These are phyloP conservation scores for Abrus precatorius DNA, from an alignment of 306 rosid genomes.

Conservation along the genomic window DNA sequence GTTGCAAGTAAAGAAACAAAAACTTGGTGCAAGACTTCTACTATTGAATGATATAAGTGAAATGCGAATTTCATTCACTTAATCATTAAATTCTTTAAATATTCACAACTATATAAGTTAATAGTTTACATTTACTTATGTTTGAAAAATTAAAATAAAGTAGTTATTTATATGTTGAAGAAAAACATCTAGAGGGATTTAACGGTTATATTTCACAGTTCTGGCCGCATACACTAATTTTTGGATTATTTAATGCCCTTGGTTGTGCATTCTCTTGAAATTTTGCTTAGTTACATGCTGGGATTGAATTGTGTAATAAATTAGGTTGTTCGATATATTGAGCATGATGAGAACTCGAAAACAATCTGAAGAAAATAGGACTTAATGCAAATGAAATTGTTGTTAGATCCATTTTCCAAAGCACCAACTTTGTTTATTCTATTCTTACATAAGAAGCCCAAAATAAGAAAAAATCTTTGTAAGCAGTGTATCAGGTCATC, in stretches of 20 bases:
- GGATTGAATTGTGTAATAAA: not conserved
- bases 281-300: not conserved
- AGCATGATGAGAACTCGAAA: conserved; percentile 21
- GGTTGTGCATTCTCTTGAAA: not conserved
- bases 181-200: not conserved
- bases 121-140: not conserved
- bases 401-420: conserved; percentile 8
- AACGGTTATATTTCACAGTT: not conserved
- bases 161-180: not conserved
- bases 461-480: conserved; percentile 43
- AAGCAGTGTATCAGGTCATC: conserved; percentile 45
- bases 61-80: too few relatives aligned
- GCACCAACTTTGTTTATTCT: not conserved
- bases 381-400: not conserved
- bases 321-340: not conserved
- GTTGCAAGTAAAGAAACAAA: too few relatives aligned
- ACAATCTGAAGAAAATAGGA: not conserved
- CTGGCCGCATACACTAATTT: not conserved
- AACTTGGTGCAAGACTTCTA: too few relatives aligned
- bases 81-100: too few relatives aligned
- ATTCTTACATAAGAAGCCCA: not conserved
- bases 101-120: not conserved
- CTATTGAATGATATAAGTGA: too few relatives aligned
- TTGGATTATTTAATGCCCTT: not conserved
- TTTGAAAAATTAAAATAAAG: not conserved